A percentile compares a stretch with the other conserved stretches of the same genome.
These are phyloP conservation scores for Neofusicoccum ribis DNA, from an alignment of 2,329 filamentous ascomycete species.

Conservation along the genomic window DNA sequence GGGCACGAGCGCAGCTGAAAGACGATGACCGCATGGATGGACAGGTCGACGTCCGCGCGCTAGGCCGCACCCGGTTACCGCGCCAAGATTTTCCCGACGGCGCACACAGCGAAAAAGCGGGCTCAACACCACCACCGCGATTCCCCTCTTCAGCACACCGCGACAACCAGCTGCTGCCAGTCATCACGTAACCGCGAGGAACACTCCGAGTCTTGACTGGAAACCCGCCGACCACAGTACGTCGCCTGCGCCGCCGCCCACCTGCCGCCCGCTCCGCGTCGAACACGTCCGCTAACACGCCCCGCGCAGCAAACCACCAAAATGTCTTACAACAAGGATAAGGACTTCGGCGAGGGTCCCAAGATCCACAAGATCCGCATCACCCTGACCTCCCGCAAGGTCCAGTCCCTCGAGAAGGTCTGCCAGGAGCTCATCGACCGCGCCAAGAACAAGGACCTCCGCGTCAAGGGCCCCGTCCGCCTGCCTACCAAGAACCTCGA, in stretches of 20 bases:
- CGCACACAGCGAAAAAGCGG: conserved; percentile 23
- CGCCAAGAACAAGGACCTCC: conserved; percentile 96
- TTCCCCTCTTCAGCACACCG: conserved; percentile 19
- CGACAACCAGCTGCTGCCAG: conserved; percentile 36
- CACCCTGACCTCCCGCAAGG: conserved; percentile 94
- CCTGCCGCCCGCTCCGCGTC: conserved; percentile 7
- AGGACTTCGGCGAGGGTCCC: conserved; percentile 86
- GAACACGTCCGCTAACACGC: conserved; percentile 1
- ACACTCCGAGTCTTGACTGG: conserved; percentile 51
- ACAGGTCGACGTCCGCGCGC: neutral
- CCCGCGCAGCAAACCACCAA: conserved; percentile 24
- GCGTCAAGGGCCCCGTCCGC: conserved; percentile 97
- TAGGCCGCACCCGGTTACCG: conserved; percentile 36
- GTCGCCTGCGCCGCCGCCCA: conserved; percentile 3
- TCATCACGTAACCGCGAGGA: conserved; percentile 57
- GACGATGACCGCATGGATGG: conserved; percentile 15
- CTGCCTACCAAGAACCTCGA: conserved; percentile 96
- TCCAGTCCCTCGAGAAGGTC: conserved; percentile 90
- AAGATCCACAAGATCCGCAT: conserved; percentile 99
- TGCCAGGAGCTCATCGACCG: conserved; percentile 98
- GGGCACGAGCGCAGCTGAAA: neutral
- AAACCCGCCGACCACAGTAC: conserved; percentile 24
- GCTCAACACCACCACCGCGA: conserved; percentile 22
- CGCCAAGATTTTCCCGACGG: conserved; percentile 39
- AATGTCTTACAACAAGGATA: conserved; percentile 73